Base-by-base conservation (phyloP, 169 alveolate species). In the Eimeria tenella region DNA sequence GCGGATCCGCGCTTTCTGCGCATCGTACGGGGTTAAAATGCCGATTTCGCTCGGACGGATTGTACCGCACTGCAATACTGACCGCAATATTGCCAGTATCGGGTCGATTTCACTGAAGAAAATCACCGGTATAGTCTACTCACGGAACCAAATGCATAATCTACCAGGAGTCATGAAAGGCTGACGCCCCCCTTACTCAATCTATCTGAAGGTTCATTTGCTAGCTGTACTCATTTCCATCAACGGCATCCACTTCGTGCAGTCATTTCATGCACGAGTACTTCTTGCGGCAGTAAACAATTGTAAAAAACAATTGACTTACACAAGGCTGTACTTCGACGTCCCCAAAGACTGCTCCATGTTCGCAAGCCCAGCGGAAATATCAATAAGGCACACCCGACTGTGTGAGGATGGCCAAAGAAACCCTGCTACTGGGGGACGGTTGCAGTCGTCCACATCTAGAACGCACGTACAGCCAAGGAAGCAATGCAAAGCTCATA, bases 301-400 rank as follows among this genome's bases (percentile, higher is more conserved):
- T 2, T 31, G 42, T 31, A 31, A 31, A 31, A 31, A 60, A 4
- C 23, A 60, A n/a, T n/a, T 17, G n/a, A 13, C 94, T 62, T 58
- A 86, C 95, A 56, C 93, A 50, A 58, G 68, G 60, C 87, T 93
- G 86, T 73, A 86, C 60, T 87, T 86, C 79, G 95, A 93, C 25
- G 93, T 93, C 68, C 95, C 94, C 87, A 83, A 71, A 2, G 94
- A 86, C 53, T 50, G 55, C 84, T 93, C 95, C 82, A 75, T 31
- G 81, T 81, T 81, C n/a, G 94, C 93, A 70, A 84, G 94, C 56
- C 93, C 95, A 25, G 94, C 89, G 1, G 95, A 93, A 17, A 93
- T 93, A 68, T 93, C 95, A 19, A 93, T 82, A n/a, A 93, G 87
- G 55, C 95, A 93, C 50, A 93, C 95, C 50, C 94, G 95, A 23